Conservation (phyloP, 345 rosid genomes). For the Eucalyptus globulus region DNA sequence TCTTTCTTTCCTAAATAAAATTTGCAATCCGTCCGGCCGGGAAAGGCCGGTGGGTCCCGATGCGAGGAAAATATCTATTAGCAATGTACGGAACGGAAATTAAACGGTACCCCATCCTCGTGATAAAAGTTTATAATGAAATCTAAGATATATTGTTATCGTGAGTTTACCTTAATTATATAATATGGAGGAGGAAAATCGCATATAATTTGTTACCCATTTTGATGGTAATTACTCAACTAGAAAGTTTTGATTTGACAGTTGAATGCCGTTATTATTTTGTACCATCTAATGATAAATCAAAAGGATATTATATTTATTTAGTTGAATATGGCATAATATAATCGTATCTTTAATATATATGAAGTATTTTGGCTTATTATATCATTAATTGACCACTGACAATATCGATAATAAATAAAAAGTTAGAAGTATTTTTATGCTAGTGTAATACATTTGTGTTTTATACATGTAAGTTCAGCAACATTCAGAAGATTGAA, state of each 20-base stretch:
- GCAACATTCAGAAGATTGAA: neutral
- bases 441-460: neutral
- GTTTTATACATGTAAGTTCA: neutral
- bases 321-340: neutral
- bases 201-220: neutral
- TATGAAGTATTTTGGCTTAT: neutral
- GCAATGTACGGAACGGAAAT: neutral
- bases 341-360: neutral
- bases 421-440: neutral
- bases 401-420: neutral
- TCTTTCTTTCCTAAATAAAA: neutral
- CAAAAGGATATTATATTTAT: neutral
- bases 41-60: neutral
- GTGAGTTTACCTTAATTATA: neutral
- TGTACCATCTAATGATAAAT: neutral
- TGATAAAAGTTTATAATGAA: neutral
- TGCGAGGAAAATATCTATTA: neutral
- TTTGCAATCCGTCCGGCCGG: neutral
- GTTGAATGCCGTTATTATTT: neutral
- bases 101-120: neutral
- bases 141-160: neutral
- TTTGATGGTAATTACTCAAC: neutral
- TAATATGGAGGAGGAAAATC: neutral
- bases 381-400: neutral
- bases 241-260: rapidly evolving